Evolutionary conservation across 2,329 filamentous ascomycete genomes (phyloP).

Genomic region (Neurospora sp.): DNA sequence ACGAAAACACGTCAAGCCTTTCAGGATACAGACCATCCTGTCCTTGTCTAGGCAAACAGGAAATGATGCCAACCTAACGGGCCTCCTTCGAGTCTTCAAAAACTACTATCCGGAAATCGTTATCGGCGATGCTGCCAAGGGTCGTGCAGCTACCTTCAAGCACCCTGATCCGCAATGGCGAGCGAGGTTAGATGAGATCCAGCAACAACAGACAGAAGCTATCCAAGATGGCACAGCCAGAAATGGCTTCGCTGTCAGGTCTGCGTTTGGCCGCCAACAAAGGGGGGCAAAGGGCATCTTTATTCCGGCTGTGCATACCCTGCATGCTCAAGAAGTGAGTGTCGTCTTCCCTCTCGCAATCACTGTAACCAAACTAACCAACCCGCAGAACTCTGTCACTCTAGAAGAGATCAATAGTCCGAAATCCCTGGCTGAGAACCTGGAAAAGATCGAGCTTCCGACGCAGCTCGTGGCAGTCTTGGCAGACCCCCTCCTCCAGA

Average conservation of each 20-base stretch:
- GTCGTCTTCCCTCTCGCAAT: not conserved
- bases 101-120: slow-evolving; percentile 88
- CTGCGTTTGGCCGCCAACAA: slow-evolving; percentile 32
- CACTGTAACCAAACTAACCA: slow-evolving; percentile 1
- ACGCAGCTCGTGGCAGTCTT: slow-evolving; percentile 73
- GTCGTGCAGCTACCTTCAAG: slow-evolving; percentile 53
- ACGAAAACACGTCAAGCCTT: slow-evolving; percentile 73
- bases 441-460: slow-evolving; percentile 72
- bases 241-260: slow-evolving; percentile 54
- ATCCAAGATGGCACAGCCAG: slow-evolving; percentile 32
- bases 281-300: slow-evolving; percentile 41
- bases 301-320: slow-evolving; percentile 63
- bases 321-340: slow-evolving; percentile 56
- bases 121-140: slow-evolving; percentile 55
- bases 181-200: slow-evolving; percentile 55
- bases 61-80: slow-evolving; percentile 64
- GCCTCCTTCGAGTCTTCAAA: slow-evolving; percentile 73
- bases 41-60: slow-evolving; percentile 49
- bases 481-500: slow-evolving; percentile 67
- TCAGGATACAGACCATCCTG: slow-evolving; percentile 68
- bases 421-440: slow-evolving; percentile 55
- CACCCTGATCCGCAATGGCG: slow-evolving; percentile 73
- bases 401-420: slow-evolving; percentile 71
- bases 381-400: slow-evolving; percentile 45
- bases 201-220: slow-evolving; percentile 41